Evolutionary conservation across 305 asterid genomes (phyloP).

Genomic region (Rubia balearica): DNA sequence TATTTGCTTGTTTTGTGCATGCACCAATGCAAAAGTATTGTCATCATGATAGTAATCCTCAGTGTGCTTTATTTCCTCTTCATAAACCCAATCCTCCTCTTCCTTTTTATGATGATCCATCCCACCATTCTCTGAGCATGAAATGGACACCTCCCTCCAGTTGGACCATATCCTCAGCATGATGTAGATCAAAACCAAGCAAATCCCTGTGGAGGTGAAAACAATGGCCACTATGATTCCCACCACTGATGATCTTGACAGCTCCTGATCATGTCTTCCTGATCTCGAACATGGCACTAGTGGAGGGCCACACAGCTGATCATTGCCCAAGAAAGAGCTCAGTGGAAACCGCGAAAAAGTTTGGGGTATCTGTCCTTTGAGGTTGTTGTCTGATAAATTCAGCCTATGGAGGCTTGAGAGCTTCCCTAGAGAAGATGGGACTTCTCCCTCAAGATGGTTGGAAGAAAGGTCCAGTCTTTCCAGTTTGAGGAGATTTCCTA

Average conservation of each 20-base stretch:
- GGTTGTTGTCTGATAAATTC: conserved; percentile 58
- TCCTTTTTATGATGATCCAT: conserved; percentile 29
- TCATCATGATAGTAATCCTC: conserved; percentile 37
- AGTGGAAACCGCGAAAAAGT: conserved; percentile 54
- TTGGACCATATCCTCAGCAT: conserved; percentile 82
- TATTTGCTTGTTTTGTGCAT: conserved; percentile 26
- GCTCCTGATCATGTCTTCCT: conserved; percentile 26
- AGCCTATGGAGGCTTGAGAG: conserved; percentile 67
- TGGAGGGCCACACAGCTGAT: conserved; percentile 67
- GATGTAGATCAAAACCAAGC: conserved; percentile 56
- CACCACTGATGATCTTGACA: conserved; percentile 51
- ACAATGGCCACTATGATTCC: conserved; percentile 76
- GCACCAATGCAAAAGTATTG: conserved; percentile 31
- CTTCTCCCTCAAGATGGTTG: conserved; percentile 50
- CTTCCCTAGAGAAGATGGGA: conserved; percentile 55
- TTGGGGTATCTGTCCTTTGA: conserved; percentile 51
- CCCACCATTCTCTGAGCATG: conserved; percentile 56
- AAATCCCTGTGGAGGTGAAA: conserved; percentile 64
- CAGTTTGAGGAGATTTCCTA: conserved; percentile 60
- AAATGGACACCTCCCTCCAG: conserved; percentile 70
- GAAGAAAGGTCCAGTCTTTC: conserved; percentile 68
- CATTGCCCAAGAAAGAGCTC: conserved; percentile 46
- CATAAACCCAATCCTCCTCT: conserved; percentile 52
- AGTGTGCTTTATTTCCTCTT: conserved; percentile 49
- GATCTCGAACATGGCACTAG: conserved; percentile 40